Evolutionary conservation across 78 protist genomes (phyloP).

Genomic region (Isochrysis galbana): DNA sequence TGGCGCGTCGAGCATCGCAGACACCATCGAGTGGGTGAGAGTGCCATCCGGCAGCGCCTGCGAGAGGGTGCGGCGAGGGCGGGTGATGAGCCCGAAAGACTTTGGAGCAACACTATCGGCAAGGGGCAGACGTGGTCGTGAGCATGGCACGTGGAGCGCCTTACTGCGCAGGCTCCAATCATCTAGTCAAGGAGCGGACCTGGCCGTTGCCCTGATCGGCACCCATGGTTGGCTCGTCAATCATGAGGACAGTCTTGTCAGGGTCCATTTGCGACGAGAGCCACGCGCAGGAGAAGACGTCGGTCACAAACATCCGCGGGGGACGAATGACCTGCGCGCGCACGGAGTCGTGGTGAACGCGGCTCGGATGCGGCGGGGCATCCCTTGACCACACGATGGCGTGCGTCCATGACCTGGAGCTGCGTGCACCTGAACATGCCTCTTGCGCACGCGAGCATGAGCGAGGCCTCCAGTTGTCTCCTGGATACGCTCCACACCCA

Average conservation of each 20-base stretch:
- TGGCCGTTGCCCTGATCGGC: background rate
- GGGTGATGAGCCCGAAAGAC: no score
- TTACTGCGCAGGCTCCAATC: no score
- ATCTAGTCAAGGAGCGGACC: no score
- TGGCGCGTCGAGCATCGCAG: background rate
- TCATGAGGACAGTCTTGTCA: background rate
- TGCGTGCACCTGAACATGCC: background rate
- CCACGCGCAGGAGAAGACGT: background rate
- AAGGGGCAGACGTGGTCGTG: no score
- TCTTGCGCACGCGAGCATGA: background rate
- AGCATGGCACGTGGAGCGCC: no score
- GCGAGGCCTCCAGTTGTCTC: background rate
- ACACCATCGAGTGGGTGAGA: background rate
- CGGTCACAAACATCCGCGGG: conserved; percentile 1
- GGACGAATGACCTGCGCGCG: background rate
- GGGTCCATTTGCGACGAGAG: background rate
- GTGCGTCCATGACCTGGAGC: background rate
- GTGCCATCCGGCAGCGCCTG: background rate
- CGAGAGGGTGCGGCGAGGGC: no score
- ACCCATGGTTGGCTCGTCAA: conserved; percentile 23
- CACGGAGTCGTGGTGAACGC: background rate
- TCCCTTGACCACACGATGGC: background rate
- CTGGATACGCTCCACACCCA: background rate
- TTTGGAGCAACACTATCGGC: no score
- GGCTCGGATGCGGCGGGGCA: no score